Evolutionary conservation across 768 basidiomycete species (phyloP).

Genomic region (Cyathus striatus): DNA sequence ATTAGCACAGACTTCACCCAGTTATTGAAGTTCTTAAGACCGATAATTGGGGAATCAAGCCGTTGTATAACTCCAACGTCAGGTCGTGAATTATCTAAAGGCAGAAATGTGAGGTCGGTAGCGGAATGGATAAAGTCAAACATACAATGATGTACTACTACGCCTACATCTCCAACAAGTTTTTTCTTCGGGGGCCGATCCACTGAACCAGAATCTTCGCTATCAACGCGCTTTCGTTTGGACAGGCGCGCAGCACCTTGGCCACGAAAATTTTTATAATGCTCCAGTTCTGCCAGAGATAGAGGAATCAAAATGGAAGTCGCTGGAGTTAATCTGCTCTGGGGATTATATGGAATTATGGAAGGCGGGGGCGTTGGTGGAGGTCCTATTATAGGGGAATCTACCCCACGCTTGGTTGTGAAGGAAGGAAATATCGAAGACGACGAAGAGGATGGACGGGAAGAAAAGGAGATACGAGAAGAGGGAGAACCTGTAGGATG

Average conservation of each 20-base stretch:
- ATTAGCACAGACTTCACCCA: constrained; percentile 99
- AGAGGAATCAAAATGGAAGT: constrained; percentile 61
- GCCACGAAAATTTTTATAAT: constrained; percentile 52
- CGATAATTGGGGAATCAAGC: constrained; percentile 88
- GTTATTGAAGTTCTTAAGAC: constrained; percentile 97
- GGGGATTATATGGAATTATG: constrained; percentile 60
- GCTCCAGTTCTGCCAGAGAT: constrained; percentile 54
- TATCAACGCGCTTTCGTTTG: constrained; percentile 47
- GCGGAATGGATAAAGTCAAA: constrained; percentile 12
- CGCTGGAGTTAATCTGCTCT: constrained; percentile 54
- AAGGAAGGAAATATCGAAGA: constrained; percentile 27
- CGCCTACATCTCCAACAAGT: constrained; percentile 61
- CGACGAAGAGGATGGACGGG: constrained; percentile 26
- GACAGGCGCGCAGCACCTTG: constrained; percentile 47
- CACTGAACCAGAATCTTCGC: constrained; percentile 26
- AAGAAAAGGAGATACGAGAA: constrained; percentile 12
- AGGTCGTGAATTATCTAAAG: constrained; percentile 84
- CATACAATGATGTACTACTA: constrained; percentile 77
- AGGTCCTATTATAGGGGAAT: constrained; percentile 24
- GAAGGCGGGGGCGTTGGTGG: constrained; percentile 25
- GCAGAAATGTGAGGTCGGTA: constrained; percentile 2
- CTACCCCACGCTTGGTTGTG: constrained; percentile 13
- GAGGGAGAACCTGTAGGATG: constrained; percentile 6
- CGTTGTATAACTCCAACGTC: constrained; percentile 87
- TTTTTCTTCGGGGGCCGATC: constrained; percentile 40